These are phyloP conservation scores for Penicillium expansum DNA, from an alignment of 2,329 filamentous ascomycete species.

Conservation along the genomic window DNA sequence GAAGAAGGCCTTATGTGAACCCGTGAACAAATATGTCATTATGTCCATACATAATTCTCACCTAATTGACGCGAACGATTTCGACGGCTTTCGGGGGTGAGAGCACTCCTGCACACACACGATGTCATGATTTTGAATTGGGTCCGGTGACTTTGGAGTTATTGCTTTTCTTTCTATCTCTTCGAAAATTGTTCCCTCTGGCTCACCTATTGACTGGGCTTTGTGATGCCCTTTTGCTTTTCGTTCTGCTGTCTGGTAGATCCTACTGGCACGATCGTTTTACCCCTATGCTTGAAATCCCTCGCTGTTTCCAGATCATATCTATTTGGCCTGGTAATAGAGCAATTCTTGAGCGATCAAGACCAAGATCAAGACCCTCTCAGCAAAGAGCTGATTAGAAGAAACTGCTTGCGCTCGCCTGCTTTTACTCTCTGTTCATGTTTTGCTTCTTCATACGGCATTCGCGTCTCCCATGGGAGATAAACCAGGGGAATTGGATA, in stretches of 20 bases:
- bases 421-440: not conserved
- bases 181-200: conserved; percentile 9
- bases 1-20: conserved; percentile 43
- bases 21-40: conserved; percentile 13
- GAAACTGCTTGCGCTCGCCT: conserved; percentile 1
- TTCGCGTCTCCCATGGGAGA: not conserved
- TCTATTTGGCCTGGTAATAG: conserved; percentile 18
- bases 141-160: conserved; percentile 25
- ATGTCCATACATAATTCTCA: conserved; percentile 25
- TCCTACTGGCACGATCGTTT: conserved; percentile 5
- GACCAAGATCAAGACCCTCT: conserved; percentile 1
- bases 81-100: conserved; percentile 24
- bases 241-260: not conserved
- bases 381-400: conserved; percentile 20
- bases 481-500: not conserved
- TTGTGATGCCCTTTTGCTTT: not conserved
- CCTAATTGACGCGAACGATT: conserved; percentile 30
- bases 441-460: conserved; percentile 7
- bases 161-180: conserved; percentile 12
- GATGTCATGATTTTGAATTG: conserved; percentile 26
- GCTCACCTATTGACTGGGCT: not conserved
- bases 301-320: conserved; percentile 13
- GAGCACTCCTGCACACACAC: conserved; percentile 20
- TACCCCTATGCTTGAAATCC: conserved; percentile 23
- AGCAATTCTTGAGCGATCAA: conserved; percentile 18